Evolutionary conservation across 2,329 filamentous ascomycete genomes (phyloP), one percentile per base, ranked within the genome.

Genomic region (Emergomyces pasteurianus): DNA sequence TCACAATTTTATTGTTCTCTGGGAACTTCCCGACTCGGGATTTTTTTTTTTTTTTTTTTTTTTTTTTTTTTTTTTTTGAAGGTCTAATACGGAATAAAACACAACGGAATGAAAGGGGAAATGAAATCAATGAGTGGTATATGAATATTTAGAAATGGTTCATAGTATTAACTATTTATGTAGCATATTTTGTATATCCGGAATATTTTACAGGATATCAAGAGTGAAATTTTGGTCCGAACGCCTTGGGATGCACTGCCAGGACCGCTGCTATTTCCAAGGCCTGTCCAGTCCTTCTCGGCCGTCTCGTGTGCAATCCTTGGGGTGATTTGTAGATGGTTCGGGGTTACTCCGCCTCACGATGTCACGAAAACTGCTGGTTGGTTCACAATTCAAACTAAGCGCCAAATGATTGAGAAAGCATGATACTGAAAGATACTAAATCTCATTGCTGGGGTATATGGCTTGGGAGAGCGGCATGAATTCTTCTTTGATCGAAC

Each of bases 401-500:
- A 34, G 18, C 49, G 16, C 28, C 28, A 23, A 31, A 2, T 34
- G 3, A 18, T 18, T 18, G 31, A 52, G 49, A 42, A 40, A 26
- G 28, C 10, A 18, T 26, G 10, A 42, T 31, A 10, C 2, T 8
- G 26, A 46, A 36, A 18, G 12, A 3, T 28, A 23, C 21, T 52
- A 58, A n/a, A 53, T 49, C 42, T 86, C 84, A 73, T 90, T 90
- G 76, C 86, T 89, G 21, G 86, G 85, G 72, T 90, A 91, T 58
- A 72, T 72, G 36, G 90, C 84, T 72, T 80, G 78, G 43, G 80
- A 80, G 31, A 83, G 86, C 2, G 83, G 76, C 63, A 77, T 75
- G 67, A 89, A 90, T 78, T 90, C 87, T 79, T 91, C 88, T 82
- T 88, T 88, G 69, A 88, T 81, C 52, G 83, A 84, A 63, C 86